phyloP scores from a whole-genome alignment of 129 eudicot genomes.

The Lonicera japonica region DNA sequence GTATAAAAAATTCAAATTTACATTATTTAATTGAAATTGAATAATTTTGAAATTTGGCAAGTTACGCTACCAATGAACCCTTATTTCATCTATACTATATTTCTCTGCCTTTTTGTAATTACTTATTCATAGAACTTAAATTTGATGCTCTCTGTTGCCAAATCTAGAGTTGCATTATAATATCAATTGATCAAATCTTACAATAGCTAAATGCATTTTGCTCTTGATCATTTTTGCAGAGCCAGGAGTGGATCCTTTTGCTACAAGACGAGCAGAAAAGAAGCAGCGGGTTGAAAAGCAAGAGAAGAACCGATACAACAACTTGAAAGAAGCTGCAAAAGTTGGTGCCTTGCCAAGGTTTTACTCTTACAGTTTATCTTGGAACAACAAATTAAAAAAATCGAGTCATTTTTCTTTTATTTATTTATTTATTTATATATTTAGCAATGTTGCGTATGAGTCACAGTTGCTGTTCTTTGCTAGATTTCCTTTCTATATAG shows the following conservation, averaged over 20 bases:
- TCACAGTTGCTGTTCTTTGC: background rate
- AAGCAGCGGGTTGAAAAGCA: conserved; percentile 81
- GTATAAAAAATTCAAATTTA: no score
- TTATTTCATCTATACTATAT: no score
- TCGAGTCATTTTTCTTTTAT: no score
- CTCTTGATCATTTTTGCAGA: conserved; percentile 32
- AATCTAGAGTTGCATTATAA: no score
- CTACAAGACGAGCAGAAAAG: conserved; percentile 72
- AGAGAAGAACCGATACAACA: conserved; percentile 65
- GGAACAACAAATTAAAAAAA: background rate
- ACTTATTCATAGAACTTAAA: no score
- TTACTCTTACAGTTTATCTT: background rate
- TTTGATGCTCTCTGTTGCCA: no score
- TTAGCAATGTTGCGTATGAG: background rate
- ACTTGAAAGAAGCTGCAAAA: conserved; percentile 78
- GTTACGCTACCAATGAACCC: no score
- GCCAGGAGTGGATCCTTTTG: conserved; percentile 96
- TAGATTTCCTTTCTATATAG: background rate
- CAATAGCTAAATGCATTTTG: no score
- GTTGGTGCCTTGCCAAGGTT: conserved; percentile 95
- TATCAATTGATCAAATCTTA: no score
- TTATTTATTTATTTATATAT: background rate
- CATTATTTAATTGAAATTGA: background rate
- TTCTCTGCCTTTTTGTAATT: no score
- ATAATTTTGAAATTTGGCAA: no score